A percentile compares a stretch with the other conserved stretches of the same genome.
These are phyloP conservation scores for Jaminaea rosea DNA, from an alignment of 1,284 basidiomycete species.

Conservation along the genomic window DNA sequence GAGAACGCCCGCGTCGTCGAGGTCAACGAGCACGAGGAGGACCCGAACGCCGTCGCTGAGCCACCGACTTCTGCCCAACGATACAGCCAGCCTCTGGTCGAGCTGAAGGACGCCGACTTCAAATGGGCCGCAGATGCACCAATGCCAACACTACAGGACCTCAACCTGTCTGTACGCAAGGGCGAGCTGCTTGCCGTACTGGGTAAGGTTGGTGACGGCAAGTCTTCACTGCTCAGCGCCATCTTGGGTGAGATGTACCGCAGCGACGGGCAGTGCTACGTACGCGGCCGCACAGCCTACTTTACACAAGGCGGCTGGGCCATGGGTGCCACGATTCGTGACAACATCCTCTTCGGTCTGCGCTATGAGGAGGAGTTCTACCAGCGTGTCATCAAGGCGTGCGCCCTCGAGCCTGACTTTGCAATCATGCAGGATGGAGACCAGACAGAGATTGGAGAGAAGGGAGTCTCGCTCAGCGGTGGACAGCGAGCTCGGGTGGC, in stretches of 20 bases:
- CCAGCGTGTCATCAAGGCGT: conserved; percentile 55
- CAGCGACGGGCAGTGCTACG: conserved; percentile 61
- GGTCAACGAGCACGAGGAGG: not conserved
- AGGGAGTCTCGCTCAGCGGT: conserved; percentile 56
- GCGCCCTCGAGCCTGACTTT: conserved; percentile 73
- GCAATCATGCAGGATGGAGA: conserved; percentile 64
- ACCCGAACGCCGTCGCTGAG: conserved; percentile 1
- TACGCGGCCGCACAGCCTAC: conserved; percentile 73
- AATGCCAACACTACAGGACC: conserved; percentile 64
- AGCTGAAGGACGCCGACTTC: conserved; percentile 47
- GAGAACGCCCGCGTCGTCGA: conserved; percentile 50
- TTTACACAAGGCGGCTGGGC: conserved; percentile 82
- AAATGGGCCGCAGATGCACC: conserved; percentile 58
- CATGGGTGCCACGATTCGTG: conserved; percentile 49
- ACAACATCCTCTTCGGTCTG: conserved; percentile 63
- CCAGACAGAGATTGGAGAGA: conserved; percentile 68
- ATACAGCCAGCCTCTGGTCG: conserved; percentile 50
- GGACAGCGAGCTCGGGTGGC: conserved; percentile 69
- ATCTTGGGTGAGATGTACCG: conserved; percentile 77
- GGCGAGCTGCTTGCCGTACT: conserved; percentile 80
- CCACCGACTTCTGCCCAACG: not conserved
- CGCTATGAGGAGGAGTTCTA: conserved; percentile 63
- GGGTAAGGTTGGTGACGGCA: conserved; percentile 85
- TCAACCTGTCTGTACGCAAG: conserved; percentile 66
- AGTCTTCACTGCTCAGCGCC: conserved; percentile 54